A percentile compares a stretch with the other conserved stretches of the same genome.
phyloP scores from a whole-genome alignment of 371 early-diverging fungal genomes.

The Mucor lusitanicus region DNA sequence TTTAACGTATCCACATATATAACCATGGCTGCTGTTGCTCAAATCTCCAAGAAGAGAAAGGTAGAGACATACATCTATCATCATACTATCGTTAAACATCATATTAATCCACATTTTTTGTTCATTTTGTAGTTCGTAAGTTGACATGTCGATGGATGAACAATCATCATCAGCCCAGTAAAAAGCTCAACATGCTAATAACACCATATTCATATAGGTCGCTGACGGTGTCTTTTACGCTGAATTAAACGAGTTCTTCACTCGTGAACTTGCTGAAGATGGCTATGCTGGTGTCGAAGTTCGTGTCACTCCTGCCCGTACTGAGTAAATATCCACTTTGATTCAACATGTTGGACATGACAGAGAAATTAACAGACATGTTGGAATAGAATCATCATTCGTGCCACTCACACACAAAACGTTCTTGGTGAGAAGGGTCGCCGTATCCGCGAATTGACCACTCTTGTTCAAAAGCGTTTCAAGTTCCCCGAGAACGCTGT shows the following conservation, averaged over 20 bases:
- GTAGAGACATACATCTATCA: slow-evolving; percentile 3
- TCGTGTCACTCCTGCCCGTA: slow-evolving; percentile 97
- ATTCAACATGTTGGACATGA: neutral
- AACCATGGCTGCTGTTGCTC: slow-evolving; percentile 20
- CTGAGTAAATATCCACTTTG: slow-evolving; percentile 83
- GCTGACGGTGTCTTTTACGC: too few relatives aligned
- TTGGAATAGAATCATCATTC: slow-evolving; percentile 71
- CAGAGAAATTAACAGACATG: neutral
- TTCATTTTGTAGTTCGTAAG: slow-evolving; percentile 18
- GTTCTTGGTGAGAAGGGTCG: too few relatives aligned
- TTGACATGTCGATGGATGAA: neutral
- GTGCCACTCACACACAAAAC: too few relatives aligned
- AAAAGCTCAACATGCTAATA: neutral
- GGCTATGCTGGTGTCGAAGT: slow-evolving; percentile 98
- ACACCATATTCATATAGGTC: slow-evolving; percentile 44
- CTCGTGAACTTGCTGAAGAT: too few relatives aligned
- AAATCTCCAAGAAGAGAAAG: slow-evolving; percentile 31
- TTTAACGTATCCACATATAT: slow-evolving; percentile 13
- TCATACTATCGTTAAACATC: slow-evolving; percentile 2
- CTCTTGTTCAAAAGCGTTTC: too few relatives aligned
- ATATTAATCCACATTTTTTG: neutral
- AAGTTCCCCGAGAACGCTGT: too few relatives aligned
- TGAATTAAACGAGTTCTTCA: too few relatives aligned
- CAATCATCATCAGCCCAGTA: neutral
- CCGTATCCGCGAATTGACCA: too few relatives aligned